Base-by-base conservation (phyloP, 1,284 basidiomycete genomes). In the Trametes polyzona region DNA sequence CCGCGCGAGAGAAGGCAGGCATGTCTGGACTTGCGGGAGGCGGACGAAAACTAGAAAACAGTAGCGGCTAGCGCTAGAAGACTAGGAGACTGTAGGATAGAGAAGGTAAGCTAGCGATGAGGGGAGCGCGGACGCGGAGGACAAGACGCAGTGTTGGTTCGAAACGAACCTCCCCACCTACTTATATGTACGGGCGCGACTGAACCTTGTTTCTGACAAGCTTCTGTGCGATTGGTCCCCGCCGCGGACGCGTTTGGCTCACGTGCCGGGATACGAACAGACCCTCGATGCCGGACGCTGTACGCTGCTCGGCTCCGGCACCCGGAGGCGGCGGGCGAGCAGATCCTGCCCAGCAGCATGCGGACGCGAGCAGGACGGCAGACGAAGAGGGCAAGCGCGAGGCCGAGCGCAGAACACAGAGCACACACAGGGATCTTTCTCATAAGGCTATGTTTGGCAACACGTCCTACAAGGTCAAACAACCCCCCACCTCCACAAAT, bases 1-100 rank as follows among this genome's bases (percentile, higher is more conserved):
- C 62, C 65, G 68, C 63, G 49, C 69, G 73, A 58, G 70, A 66
- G 63, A 76, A 58, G 51, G 71, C 74, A 62, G 72, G 72, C 79
- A 79, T 77, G 51, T 52, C 62, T 53, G 57, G 46, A 9, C 42
- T 51, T 26, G 24, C 52, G 41, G 42, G 32, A 54, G 58, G 55
- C 29, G 47, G 46, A 55, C 36, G 48, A 48, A 24, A 30, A 47
- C 41, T 46, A 47, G 55, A 30, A 35, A 40, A 47, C 39, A 41
- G 26, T 27, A 59, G 69, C 69, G 69, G 56, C 69, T 71, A 61
- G 67, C 69, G 67, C 68, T 61, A 61, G 52, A 58, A 27, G 27
- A 51, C 21, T 48, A 48, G 21, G 36, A 40, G 19, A 35, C 47
- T 19, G 53, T 65, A 61, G 44, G 46, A 48, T 68, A 67, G 55